Percentiles rank a stretch among this genome's conserved stretches.
Evolutionary conservation across 495 filamentous ascomycete species (phyloP).

Genomic region (Cercophora sp.): DNA sequence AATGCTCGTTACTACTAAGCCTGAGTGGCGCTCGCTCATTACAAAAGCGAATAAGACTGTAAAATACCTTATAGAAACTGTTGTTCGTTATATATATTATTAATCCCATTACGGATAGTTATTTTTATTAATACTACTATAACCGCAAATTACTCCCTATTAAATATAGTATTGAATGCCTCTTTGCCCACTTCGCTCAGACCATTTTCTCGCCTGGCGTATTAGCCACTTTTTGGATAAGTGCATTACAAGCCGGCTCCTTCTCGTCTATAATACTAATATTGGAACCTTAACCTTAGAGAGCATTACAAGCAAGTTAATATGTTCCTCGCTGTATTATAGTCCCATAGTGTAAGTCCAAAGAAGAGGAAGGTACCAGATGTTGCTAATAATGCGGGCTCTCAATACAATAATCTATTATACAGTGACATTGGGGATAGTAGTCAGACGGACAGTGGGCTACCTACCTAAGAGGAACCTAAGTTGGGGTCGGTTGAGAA

Average conservation of each 20-base stretch:
- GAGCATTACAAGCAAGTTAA: neutral
- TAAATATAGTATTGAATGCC: constrained; percentile 2
- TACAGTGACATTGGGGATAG: constrained; percentile 1
- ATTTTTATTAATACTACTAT: constrained; percentile 4
- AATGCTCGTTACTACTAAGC: too few relatives aligned
- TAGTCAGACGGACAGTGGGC: constrained; percentile 1
- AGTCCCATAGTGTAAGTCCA: neutral
- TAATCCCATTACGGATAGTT: constrained; percentile 5
- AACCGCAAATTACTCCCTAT: constrained; percentile 10
- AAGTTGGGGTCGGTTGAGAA: constrained; percentile 5
- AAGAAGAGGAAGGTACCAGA: neutral
- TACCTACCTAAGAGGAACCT: neutral
- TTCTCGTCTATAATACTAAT: constrained; percentile 2
- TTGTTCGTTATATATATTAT: constrained; percentile 7
- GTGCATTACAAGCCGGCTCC: constrained; percentile 3
- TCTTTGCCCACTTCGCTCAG: constrained; percentile 14
- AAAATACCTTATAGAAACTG: too few relatives aligned
- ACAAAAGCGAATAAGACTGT: too few relatives aligned
- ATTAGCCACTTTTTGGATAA: constrained; percentile 5
- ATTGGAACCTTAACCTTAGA: constrained; percentile 3
- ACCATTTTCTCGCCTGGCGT: constrained; percentile 11
- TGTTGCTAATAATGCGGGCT: neutral
- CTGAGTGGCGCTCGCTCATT: too few relatives aligned
- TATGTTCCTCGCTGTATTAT: neutral
- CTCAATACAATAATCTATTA: constrained; percentile 1